Percentiles rank a stretch among this genome's conserved stretches.
phyloP scores from a whole-genome alignment of 2,329 filamentous ascomycete genomes.

The Emydomyces testavorans region DNA sequence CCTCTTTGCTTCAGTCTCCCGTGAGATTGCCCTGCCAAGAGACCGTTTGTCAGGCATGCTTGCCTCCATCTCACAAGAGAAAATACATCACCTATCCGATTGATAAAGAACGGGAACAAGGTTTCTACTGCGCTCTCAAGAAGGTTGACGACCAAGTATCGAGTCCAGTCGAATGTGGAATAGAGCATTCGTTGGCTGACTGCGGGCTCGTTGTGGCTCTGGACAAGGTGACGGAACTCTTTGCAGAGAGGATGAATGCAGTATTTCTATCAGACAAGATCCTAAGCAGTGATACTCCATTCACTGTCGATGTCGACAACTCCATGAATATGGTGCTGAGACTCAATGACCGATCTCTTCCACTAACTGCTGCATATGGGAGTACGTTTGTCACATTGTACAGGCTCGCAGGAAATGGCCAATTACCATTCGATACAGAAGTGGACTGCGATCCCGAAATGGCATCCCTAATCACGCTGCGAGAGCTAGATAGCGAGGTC shows the following conservation, averaged over 20 bases:
- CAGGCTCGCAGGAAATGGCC: slow-evolving; percentile 50
- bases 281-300: slow-evolving; percentile 31
- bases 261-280: slow-evolving; percentile 26
- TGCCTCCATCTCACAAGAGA: slow-evolving; percentile 55
- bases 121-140: slow-evolving; percentile 55
- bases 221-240: slow-evolving; percentile 54
- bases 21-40: slow-evolving; percentile 72
- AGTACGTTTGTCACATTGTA: slow-evolving; percentile 5
- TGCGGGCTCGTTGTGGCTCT: slow-evolving; percentile 67
- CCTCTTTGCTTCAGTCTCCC: slow-evolving; percentile 53
- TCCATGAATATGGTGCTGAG: slow-evolving; percentile 40
- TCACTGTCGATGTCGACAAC: slow-evolving; percentile 32
- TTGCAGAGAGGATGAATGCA: slow-evolving; percentile 32
- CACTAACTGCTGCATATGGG: background rate
- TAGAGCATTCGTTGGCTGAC: slow-evolving; percentile 64
- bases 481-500: slow-evolving; percentile 37
- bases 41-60: slow-evolving; percentile 61
- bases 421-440: slow-evolving; percentile 43
- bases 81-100: slow-evolving; percentile 67
- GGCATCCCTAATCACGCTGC: slow-evolving; percentile 20
- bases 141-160: background rate
- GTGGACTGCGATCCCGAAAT: slow-evolving; percentile 18
- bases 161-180: slow-evolving; percentile 46
- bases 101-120: slow-evolving; percentile 52
- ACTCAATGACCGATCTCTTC: background rate